phyloP scores from a whole-genome alignment of 1,139 yeast genomes.

The Suhomyces ambrosiae region DNA sequence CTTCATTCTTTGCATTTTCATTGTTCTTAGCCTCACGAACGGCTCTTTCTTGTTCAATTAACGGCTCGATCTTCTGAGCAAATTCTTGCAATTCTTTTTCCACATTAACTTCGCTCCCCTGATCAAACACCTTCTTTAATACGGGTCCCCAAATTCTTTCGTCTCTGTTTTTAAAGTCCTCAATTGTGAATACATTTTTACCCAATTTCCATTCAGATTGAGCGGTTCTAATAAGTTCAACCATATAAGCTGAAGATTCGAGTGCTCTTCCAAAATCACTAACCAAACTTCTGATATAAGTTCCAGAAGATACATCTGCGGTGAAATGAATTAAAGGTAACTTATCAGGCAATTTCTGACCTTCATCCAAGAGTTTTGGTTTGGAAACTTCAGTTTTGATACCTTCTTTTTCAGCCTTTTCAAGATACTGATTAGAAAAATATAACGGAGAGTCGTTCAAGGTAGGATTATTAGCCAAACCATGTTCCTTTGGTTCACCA shows the following conservation, averaged over 20 bases:
- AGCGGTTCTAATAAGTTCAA: slow-evolving; percentile 65
- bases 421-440: slow-evolving; percentile 56
- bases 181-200: slow-evolving; percentile 66
- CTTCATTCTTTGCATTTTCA: slow-evolving; percentile 4
- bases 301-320: slow-evolving; percentile 89
- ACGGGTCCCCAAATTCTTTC: slow-evolving; percentile 72
- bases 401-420: slow-evolving; percentile 38
- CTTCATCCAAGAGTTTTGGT: slow-evolving; percentile 28
- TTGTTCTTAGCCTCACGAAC: slow-evolving; percentile 9
- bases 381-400: slow-evolving; percentile 24
- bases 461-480: slow-evolving; percentile 57
- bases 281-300: slow-evolving; percentile 86
- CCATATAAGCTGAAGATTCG: slow-evolving; percentile 88
- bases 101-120: slow-evolving; percentile 35
- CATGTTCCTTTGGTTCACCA: slow-evolving; percentile 50
- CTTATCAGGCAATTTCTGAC: slow-evolving; percentile 31
- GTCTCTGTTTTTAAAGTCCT: slow-evolving; percentile 61
- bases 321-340: slow-evolving; percentile 71
- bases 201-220: slow-evolving; percentile 86
- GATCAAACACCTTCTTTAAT: slow-evolving; percentile 49
- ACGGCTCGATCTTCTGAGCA: slow-evolving; percentile 18
- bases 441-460: slow-evolving; percentile 62
- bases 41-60: slow-evolving; percentile 17
- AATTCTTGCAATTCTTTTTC: slow-evolving; percentile 23
- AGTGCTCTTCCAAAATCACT: slow-evolving; percentile 87